These are phyloP conservation scores for Sporodiniella umbellata DNA, from an alignment of 371 early-diverging fungal genomes.

Conservation along the genomic window DNA sequence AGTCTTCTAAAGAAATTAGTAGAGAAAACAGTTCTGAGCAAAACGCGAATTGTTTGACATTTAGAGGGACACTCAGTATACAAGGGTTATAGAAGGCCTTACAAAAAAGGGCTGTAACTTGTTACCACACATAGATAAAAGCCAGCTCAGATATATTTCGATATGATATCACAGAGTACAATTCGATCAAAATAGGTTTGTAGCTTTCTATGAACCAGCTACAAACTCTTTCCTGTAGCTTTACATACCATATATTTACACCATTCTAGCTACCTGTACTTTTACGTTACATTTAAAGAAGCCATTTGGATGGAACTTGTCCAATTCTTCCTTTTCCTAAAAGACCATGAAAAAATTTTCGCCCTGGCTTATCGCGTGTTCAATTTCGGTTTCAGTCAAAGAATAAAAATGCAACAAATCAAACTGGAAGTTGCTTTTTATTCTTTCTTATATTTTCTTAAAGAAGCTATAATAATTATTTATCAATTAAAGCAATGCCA, in stretches of 20 bases:
- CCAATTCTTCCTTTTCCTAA: neutral
- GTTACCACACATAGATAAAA: neutral
- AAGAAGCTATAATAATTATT: too few species aligned
- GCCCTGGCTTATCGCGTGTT: slow-evolving; percentile 9
- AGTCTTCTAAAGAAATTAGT: too few species aligned
- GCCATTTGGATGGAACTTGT: neutral
- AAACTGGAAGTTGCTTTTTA: neutral
- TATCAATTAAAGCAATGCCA: slow-evolving; percentile 8
- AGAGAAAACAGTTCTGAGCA: too few species aligned
- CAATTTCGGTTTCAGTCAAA: slow-evolving; percentile 14
- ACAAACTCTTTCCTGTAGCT: too few species aligned
- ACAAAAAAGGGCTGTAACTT: neutral
- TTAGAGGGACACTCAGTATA: too few species aligned
- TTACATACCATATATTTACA: too few species aligned
- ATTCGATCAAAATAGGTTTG: too few species aligned
- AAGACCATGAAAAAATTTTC: neutral
- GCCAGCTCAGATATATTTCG: neutral
- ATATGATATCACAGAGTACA: neutral
- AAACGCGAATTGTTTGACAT: too few species aligned
- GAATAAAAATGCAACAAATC: slow-evolving; percentile 8
- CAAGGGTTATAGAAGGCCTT: neutral
- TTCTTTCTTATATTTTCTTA: neutral
- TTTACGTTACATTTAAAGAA: too few species aligned
- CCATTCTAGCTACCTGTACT: too few species aligned
- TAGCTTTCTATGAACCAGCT: too few species aligned